These are phyloP conservation scores for Dissoconium aciculare DNA, from an alignment of 2,329 filamentous ascomycete species.

Conservation along the genomic window DNA sequence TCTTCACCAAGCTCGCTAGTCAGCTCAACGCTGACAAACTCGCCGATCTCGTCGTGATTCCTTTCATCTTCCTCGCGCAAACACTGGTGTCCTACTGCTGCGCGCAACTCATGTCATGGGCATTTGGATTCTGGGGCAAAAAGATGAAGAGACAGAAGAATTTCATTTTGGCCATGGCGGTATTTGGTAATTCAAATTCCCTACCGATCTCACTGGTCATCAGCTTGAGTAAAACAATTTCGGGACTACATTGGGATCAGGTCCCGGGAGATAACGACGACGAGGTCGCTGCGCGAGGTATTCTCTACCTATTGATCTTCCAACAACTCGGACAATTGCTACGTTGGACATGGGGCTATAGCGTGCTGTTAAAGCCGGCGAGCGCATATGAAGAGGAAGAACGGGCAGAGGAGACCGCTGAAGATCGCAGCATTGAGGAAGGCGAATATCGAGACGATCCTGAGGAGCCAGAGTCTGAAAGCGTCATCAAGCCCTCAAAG, in stretches of 20 bases:
- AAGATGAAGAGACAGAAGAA: constrained; percentile 61
- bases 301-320: constrained; percentile 90
- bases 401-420: constrained; percentile 39
- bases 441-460: constrained; percentile 42
- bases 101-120: constrained; percentile 52
- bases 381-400: constrained; percentile 54
- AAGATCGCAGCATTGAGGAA: constrained; percentile 27
- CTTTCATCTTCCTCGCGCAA: constrained; percentile 82
- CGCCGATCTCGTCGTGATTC: constrained; percentile 79
- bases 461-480: constrained; percentile 28
- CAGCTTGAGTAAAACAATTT: constrained; percentile 80
- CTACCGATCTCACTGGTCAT: constrained; percentile 91
- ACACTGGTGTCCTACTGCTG: constrained; percentile 74
- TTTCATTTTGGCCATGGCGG: constrained; percentile 92
- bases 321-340: constrained; percentile 93
- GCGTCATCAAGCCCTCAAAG: constrained; percentile 7
- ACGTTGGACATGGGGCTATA: constrained; percentile 96
- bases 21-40: constrained; percentile 88
- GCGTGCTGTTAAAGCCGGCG: constrained; percentile 78
- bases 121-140: constrained; percentile 50
- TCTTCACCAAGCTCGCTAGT: constrained; percentile 92
- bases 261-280: constrained; percentile 88
- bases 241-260: constrained; percentile 84
- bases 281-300: constrained; percentile 83
- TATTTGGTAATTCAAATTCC: constrained; percentile 97